phyloP scores from a whole-genome alignment of 2,329 filamentous ascomycete species.

The Lecanicillium sp. region DNA sequence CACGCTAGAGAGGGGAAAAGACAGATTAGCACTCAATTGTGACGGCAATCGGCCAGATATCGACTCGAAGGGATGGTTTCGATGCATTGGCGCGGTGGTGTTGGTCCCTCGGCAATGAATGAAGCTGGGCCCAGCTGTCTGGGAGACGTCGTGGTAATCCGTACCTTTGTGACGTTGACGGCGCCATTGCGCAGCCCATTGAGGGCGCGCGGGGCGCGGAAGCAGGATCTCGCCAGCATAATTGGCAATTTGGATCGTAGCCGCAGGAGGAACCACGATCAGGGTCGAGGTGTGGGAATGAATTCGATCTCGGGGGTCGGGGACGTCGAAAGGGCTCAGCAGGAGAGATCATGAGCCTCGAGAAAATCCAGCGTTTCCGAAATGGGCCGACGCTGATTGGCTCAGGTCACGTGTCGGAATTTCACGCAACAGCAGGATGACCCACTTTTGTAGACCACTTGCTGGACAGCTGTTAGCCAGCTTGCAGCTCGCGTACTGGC shows the following conservation, averaged over 20 bases:
- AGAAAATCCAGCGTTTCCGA: constrained; percentile 39
- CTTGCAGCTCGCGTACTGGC: too few relatives aligned
- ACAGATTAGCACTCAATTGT: constrained; percentile 31
- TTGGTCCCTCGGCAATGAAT: constrained; percentile 31
- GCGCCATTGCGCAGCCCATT: constrained; percentile 70
- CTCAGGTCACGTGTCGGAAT: constrained; percentile 28
- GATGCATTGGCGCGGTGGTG: constrained; percentile 26
- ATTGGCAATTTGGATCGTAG: constrained; percentile 43
- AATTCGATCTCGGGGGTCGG: constrained; percentile 30
- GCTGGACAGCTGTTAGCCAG: background rate
- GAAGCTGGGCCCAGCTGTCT: constrained; percentile 19
- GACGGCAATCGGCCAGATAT: constrained; percentile 16
- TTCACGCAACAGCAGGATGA: constrained; percentile 5
- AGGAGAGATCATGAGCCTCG: constrained; percentile 31
- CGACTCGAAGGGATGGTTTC: constrained; percentile 16
- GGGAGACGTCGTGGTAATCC: constrained; percentile 23
- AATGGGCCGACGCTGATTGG: constrained; percentile 40
- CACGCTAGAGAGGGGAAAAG: constrained; percentile 42
- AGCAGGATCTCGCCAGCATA: constrained; percentile 90
- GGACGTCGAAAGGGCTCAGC: constrained; percentile 33
- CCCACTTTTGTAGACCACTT: background rate
- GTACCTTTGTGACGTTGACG: constrained; percentile 68
- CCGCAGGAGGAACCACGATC: constrained; percentile 32
- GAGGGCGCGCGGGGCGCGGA: constrained; percentile 83
- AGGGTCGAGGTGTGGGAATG: constrained; percentile 29